Percentiles rank a stretch among this genome's conserved stretches.
Conservation (phyloP, 2,329 filamentous ascomycete genomes). For the Neoarthrinium moseri region DNA sequence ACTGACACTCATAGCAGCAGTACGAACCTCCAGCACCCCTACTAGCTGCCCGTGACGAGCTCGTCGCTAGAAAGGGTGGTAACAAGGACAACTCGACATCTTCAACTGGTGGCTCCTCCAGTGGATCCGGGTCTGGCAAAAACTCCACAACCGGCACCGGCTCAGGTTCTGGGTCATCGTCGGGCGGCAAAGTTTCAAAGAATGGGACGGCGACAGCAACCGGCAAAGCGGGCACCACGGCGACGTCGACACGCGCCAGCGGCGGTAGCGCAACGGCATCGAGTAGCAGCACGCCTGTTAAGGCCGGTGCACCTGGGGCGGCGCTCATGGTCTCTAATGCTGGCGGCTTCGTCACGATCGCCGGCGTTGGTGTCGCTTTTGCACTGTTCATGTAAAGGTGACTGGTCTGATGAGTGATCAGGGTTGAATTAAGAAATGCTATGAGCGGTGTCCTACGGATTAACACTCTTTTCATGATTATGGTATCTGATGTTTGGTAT, state of each 20-base stretch:
- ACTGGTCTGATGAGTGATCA: no score
- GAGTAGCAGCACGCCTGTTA: background rate
- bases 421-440: background rate
- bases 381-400: constrained; percentile 8
- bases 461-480: no score
- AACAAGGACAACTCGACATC: background rate
- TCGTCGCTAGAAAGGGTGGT: background rate
- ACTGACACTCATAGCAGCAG: constrained; percentile 1
- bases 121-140: background rate
- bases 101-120: background rate
- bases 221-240: background rate
- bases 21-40: background rate
- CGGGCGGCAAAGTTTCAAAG: background rate
- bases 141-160: background rate
- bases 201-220: background rate
- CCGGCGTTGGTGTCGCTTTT: constrained; percentile 10
- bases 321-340: background rate
- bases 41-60: background rate
- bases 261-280: background rate
- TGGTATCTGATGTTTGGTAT: no score
- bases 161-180: background rate
- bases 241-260: background rate
- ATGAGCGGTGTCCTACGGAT: no score
- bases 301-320: background rate
- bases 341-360: constrained; percentile 8